A percentile compares a stretch with the other conserved stretches of the same genome.
Conservation (phyloP, 176 grass and related monocot genomes). For the Phoenix roebelenii region DNA sequence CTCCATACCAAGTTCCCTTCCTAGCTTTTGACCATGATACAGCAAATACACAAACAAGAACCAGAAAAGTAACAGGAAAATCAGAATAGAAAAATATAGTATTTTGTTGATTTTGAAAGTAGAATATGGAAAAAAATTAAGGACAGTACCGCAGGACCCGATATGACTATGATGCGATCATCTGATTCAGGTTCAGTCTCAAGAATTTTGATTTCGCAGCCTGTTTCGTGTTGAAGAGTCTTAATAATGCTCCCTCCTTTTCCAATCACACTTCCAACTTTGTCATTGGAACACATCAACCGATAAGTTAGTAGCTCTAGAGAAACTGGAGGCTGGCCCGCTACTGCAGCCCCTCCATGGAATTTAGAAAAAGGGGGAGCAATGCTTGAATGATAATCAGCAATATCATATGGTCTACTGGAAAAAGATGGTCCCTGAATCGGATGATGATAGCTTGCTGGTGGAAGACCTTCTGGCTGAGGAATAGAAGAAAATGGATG, state of each 20-base stretch:
- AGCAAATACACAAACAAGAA: too few relatives aligned
- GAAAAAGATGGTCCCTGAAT: conserved; percentile 47
- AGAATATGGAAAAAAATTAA: not conserved
- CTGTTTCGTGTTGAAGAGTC: conserved; percentile 78
- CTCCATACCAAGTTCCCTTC: too few relatives aligned
- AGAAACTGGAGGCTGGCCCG: conserved; percentile 32
- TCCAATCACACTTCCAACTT: conserved; percentile 81
- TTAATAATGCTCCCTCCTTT: conserved; percentile 76
- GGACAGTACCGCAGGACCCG: conserved; percentile 62
- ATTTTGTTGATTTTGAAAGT: too few relatives aligned
- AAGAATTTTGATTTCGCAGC: conserved; percentile 81
- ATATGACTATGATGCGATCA: conserved; percentile 56
- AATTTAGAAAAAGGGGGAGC: conserved; percentile 35
- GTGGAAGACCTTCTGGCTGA: conserved; percentile 37
- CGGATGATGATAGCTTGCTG: conserved; percentile 35
- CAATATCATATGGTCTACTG: conserved; percentile 25
- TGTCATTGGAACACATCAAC: conserved; percentile 75
- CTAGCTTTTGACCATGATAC: too few relatives aligned
- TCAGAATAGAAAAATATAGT: not conserved
- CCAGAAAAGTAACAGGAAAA: not conserved
- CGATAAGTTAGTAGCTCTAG: conserved; percentile 49
- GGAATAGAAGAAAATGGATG: conserved; percentile 18
- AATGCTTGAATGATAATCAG: conserved; percentile 35
- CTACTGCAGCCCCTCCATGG: conserved; percentile 29
- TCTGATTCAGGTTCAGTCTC: conserved; percentile 68